Conservation (phyloP, 2,329 filamentous ascomycete species). For the Penicillium sp. region DNA sequence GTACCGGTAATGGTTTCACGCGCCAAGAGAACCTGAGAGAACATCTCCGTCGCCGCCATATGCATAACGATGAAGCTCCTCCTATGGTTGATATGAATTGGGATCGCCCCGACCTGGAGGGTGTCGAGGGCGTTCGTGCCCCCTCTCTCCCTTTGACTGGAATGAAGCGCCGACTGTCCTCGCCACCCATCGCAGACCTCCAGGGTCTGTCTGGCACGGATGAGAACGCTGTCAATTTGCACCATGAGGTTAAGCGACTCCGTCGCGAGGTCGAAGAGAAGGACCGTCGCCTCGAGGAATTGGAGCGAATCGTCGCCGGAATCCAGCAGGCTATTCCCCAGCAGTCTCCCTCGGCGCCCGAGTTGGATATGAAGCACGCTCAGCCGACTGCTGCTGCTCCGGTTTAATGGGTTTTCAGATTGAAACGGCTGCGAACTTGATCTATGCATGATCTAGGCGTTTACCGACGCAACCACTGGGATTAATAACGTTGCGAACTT, state of each 20-base stretch:
- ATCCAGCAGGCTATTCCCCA: conserved; percentile 39
- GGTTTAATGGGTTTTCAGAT: conserved; percentile 13
- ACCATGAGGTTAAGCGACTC: conserved; percentile 63
- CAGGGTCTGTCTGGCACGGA: conserved; percentile 34
- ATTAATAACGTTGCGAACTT: conserved; percentile 14
- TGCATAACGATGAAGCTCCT: conserved; percentile 42
- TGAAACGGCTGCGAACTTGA: conserved; percentile 12
- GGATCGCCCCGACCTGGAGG: conserved; percentile 31
- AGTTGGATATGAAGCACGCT: conserved; percentile 11
- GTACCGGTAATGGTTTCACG: conserved; percentile 83
- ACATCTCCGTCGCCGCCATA: conserved; percentile 86
- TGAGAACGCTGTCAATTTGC: conserved; percentile 48
- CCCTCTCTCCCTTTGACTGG: conserved; percentile 29
- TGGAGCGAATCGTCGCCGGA: conserved; percentile 39
- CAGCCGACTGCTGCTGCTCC: conserved; percentile 16
- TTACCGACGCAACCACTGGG: conserved; percentile 22
- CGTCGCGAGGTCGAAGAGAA: conserved; percentile 61
- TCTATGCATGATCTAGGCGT: conserved; percentile 36
- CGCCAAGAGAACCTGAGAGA: conserved; percentile 92
- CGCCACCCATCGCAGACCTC: conserved; percentile 22
- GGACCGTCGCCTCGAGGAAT: conserved; percentile 42
- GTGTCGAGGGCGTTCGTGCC: conserved; percentile 29
- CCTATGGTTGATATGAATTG: conserved; percentile 25
- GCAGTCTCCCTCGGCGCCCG: conserved; percentile 14
- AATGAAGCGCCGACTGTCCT: conserved; percentile 38